phyloP scores from a whole-genome alignment of 495 filamentous ascomycete genomes.

The Coniosporium apollinis region DNA sequence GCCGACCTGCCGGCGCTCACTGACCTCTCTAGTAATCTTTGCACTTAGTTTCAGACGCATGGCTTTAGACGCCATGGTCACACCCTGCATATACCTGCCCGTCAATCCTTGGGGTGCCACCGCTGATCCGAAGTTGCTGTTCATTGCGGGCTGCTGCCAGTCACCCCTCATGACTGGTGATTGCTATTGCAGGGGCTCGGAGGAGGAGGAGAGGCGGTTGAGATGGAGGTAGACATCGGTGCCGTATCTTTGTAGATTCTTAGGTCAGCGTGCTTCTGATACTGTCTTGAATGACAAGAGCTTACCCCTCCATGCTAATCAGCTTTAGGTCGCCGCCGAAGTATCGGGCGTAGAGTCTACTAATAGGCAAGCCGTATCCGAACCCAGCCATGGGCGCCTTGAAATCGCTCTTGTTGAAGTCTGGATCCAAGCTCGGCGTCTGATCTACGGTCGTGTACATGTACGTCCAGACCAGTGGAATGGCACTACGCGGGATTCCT shows the following conservation, averaged over 20 bases:
- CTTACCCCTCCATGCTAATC: slow-evolving; percentile 99
- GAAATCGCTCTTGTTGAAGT: slow-evolving; percentile 98
- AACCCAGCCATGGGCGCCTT: slow-evolving; percentile 99
- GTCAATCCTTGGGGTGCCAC: slow-evolving; percentile 66
- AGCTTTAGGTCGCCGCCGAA: slow-evolving; percentile 94
- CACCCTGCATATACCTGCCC: slow-evolving; percentile 12
- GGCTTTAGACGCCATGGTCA: slow-evolving; percentile 19
- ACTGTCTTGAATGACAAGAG: background rate
- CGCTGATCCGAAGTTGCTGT: slow-evolving; percentile 8
- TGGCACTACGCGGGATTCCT: slow-evolving; percentile 77
- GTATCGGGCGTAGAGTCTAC: slow-evolving; percentile 84
- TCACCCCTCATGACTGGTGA: slow-evolving; percentile 82
- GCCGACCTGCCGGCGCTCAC: slow-evolving; percentile 73
- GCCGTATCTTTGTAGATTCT: slow-evolving; percentile 68
- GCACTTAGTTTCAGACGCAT: slow-evolving; percentile 38
- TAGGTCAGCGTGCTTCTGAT: no score
- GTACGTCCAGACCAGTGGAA: slow-evolving; percentile 97
- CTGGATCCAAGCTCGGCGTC: slow-evolving; percentile 84
- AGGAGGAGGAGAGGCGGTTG: slow-evolving; percentile 85
- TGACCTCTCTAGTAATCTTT: slow-evolving; percentile 48
- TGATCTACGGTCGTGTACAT: slow-evolving; percentile 99
- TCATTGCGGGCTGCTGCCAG: slow-evolving; percentile 26
- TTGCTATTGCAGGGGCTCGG: slow-evolving; percentile 97
- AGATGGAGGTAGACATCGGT: slow-evolving; percentile 97
- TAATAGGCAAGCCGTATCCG: slow-evolving; percentile 89